These are phyloP conservation scores for Eucalyptus globulus DNA, from an alignment of 345 rosid genomes.

Conservation along the genomic window DNA sequence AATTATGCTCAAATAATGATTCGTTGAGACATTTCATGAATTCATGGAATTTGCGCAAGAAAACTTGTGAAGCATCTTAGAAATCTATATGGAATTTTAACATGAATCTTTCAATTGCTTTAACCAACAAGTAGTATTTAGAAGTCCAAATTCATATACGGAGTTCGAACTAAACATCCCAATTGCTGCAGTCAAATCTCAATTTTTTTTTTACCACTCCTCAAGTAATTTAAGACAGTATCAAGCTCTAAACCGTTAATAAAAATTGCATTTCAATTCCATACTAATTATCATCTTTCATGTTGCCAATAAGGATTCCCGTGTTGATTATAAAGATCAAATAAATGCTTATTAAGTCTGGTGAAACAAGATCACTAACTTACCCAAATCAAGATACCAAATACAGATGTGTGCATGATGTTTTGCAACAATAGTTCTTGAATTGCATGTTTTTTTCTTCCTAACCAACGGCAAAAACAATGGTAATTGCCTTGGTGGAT, in stretches of 20 bases:
- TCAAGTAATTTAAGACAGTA: not conserved
- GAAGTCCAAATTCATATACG: not conserved
- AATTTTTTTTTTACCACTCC: not conserved
- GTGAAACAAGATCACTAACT: not conserved
- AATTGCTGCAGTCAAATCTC: not conserved
- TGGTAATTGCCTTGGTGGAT: not conserved
- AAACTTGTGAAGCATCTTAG: not conserved
- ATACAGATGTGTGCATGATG: not conserved
- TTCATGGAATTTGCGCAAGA: not conserved
- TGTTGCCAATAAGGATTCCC: not conserved
- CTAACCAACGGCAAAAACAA: not conserved
- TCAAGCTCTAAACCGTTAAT: not conserved
- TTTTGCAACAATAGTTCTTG: not conserved
- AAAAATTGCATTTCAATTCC: not conserved
- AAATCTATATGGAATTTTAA: not conserved
- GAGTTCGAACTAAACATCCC: not conserved
- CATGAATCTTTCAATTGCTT: not conserved
- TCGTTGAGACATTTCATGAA: not conserved
- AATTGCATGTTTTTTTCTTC: accelerated
- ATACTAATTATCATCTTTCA: not conserved
- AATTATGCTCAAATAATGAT: not conserved
- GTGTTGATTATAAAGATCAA: accelerated
- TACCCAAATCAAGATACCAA: not conserved
- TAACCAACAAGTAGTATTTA: not conserved
- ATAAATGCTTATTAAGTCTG: not conserved